These are phyloP conservation scores for Scleromitrula shiraiana DNA, from an alignment of 2,329 filamentous ascomycete genomes.

Conservation along the genomic window DNA sequence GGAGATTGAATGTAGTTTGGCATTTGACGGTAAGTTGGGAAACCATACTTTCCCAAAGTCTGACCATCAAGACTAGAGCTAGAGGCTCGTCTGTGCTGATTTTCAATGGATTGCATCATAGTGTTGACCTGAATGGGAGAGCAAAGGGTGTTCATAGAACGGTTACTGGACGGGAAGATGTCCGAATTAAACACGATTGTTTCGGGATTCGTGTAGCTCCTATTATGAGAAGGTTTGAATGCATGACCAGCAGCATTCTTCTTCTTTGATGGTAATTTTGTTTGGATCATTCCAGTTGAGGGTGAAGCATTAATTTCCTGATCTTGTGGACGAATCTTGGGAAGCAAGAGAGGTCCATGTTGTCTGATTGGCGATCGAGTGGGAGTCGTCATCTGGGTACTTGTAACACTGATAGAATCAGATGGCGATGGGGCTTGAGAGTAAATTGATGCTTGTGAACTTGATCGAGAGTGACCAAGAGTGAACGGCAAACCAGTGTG, in stretches of 20 bases:
- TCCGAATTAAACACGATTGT: slow-evolving; percentile 34
- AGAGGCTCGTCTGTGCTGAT: slow-evolving; percentile 51
- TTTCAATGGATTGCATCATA: slow-evolving; percentile 27
- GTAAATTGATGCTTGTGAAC: slow-evolving; percentile 39
- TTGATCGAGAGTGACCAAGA: slow-evolving; percentile 32
- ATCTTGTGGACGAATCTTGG: slow-evolving; percentile 81
- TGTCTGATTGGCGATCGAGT: slow-evolving; percentile 65
- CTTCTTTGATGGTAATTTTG: slow-evolving; percentile 38
- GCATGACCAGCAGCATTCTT: slow-evolving; percentile 24
- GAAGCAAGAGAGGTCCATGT: slow-evolving; percentile 71
- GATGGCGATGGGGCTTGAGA: slow-evolving; percentile 57
- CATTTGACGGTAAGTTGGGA: slow-evolving; percentile 76
- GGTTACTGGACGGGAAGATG: slow-evolving; percentile 22
- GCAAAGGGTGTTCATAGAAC: slow-evolving; percentile 27
- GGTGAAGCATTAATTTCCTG: slow-evolving; percentile 59
- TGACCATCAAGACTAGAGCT: slow-evolving; percentile 60
- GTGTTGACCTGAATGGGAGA: slow-evolving; percentile 21
- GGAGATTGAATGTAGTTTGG: slow-evolving; percentile 42
- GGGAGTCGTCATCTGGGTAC: slow-evolving; percentile 62
- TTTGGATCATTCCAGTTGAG: slow-evolving; percentile 37
- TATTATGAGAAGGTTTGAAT: slow-evolving; percentile 41
- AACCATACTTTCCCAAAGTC: slow-evolving; percentile 63
- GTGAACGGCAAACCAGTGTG: slow-evolving; percentile 45
- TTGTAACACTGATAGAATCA: slow-evolving; percentile 46
- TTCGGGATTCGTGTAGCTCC: slow-evolving; percentile 57